These are phyloP conservation scores for Penicillium chermesinum DNA, from an alignment of 495 filamentous ascomycete genomes.

Conservation along the genomic window DNA sequence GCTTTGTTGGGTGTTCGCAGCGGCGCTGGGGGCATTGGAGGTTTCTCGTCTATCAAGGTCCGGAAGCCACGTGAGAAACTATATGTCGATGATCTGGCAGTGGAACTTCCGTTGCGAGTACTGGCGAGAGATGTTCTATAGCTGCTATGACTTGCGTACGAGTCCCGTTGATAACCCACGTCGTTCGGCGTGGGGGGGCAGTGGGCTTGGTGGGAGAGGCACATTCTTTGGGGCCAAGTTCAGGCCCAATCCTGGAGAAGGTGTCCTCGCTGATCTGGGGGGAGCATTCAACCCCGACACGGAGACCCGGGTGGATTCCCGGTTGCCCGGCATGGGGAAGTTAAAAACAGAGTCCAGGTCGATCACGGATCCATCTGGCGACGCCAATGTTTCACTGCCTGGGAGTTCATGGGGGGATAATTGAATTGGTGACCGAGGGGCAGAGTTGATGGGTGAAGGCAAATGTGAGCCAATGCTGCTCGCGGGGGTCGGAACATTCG, in stretches of 20 bases:
- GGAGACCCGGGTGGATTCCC: conserved; percentile 25
- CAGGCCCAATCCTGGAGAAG: conserved; percentile 16
- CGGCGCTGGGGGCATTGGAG: conserved; percentile 32
- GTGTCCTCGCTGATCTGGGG: conserved; percentile 17
- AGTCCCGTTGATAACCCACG: conserved; percentile 28
- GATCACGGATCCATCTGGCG: conserved; percentile 25
- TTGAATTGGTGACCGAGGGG: conserved; percentile 38
- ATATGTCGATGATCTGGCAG: conserved; percentile 36
- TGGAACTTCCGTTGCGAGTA: conserved; percentile 37
- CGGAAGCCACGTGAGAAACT: conserved; percentile 31
- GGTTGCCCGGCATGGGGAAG: conserved; percentile 48
- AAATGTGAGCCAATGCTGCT: conserved; percentile 55
- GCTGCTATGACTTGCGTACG: conserved; percentile 40
- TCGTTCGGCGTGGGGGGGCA: conserved; percentile 19
- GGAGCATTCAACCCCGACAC: conserved; percentile 21
- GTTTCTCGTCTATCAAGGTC: conserved; percentile 33
- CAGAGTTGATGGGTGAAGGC: conserved; percentile 52
- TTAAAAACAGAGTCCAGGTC: conserved; percentile 60
- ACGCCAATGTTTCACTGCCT: too few species aligned
- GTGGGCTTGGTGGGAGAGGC: conserved; percentile 26
- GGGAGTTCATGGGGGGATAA: conserved; percentile 41
- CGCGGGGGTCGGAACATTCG: conserved; percentile 54
- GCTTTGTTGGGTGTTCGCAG: conserved; percentile 23
- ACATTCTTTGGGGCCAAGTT: conserved; percentile 16
- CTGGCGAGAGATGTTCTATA: conserved; percentile 42